Conservation (phyloP, 805 yeast genomes). For the Groenewaldozyma salmanticensis region DNA sequence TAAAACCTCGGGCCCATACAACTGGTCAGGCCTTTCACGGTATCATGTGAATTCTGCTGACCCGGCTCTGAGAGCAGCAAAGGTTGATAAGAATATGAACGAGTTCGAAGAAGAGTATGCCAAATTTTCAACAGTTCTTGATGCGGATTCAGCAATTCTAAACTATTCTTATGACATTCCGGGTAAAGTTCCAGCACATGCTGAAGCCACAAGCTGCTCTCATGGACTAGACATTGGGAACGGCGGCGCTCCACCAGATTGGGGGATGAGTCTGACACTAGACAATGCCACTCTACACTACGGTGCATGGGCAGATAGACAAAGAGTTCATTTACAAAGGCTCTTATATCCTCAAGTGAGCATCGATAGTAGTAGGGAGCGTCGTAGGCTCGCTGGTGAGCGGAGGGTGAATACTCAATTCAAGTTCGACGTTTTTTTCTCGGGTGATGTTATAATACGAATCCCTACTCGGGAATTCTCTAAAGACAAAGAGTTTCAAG, state of each 20-base stretch:
- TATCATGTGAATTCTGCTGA: conserved; percentile 29
- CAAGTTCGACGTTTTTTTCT: conserved; percentile 42
- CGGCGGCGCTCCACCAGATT: conserved; percentile 46
- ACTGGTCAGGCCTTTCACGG: conserved; percentile 72
- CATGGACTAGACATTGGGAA: conserved; percentile 51
- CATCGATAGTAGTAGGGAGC: conserved; percentile 41
- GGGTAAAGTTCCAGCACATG: conserved; percentile 44
- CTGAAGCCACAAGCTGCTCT: conserved; percentile 18
- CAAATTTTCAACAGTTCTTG: conserved; percentile 58
- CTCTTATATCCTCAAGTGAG: conserved; percentile 61
- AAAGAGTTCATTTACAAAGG: conserved; percentile 53
- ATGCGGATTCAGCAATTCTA: conserved; percentile 45
- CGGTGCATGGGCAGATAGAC: conserved; percentile 96
- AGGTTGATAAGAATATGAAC: conserved; percentile 18
- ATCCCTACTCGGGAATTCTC: conserved; percentile 80
- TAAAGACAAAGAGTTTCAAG: conserved; percentile 35
- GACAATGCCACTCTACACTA: conserved; percentile 60
- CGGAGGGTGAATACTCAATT: conserved; percentile 49
- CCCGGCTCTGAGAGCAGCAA: conserved; percentile 21
- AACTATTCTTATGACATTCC: conserved; percentile 64
- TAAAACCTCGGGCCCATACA: no score
- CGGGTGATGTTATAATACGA: conserved; percentile 59
- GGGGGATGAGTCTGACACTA: conserved; percentile 52
- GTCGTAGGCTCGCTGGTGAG: conserved; percentile 38
- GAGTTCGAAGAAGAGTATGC: conserved; percentile 61